phyloP scores from a whole-genome alignment of 2,329 filamentous ascomycete species.

The Gaeumannomyces sp. region DNA sequence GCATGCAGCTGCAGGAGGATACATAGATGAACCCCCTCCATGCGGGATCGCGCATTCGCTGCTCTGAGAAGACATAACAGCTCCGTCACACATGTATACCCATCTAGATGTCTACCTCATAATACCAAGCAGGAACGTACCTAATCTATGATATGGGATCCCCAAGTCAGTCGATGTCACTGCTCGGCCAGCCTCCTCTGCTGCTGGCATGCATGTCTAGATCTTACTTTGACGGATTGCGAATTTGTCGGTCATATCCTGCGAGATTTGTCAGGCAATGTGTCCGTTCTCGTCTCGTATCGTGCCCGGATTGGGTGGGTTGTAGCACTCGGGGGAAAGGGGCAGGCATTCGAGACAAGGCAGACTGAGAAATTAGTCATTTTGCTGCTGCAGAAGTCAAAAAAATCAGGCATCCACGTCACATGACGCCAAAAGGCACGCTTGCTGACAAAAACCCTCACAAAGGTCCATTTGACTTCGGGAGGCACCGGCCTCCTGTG shows the following conservation, averaged over 20 bases:
- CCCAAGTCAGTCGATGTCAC: too few species aligned
- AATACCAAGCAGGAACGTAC: too few species aligned
- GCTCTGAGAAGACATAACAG: too few species aligned
- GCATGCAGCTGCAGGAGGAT: background rate
- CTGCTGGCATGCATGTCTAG: too few species aligned
- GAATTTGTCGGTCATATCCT: background rate
- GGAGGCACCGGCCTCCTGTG: too few species aligned
- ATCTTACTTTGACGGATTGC: too few species aligned
- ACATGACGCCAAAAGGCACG: background rate
- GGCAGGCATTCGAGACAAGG: conserved; percentile 7
- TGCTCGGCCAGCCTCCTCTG: too few species aligned
- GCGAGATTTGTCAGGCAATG: background rate
- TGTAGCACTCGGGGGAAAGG: background rate
- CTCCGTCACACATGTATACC: too few species aligned
- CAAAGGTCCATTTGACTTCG: background rate
- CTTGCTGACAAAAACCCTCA: background rate
- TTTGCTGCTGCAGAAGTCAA: background rate
- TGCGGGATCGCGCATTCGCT: too few species aligned
- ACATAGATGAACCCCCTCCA: too few species aligned
- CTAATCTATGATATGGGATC: too few species aligned
- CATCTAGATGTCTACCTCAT: too few species aligned
- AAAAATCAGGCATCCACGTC: background rate
- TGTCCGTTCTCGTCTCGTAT: background rate
- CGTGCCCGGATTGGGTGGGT: background rate
- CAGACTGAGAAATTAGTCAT: conserved; percentile 14